A percentile compares a stretch with the other conserved stretches of the same genome.
These are phyloP conservation scores for Quercus rubra DNA, from an alignment of 306 rosid genomes.

Conservation along the genomic window DNA sequence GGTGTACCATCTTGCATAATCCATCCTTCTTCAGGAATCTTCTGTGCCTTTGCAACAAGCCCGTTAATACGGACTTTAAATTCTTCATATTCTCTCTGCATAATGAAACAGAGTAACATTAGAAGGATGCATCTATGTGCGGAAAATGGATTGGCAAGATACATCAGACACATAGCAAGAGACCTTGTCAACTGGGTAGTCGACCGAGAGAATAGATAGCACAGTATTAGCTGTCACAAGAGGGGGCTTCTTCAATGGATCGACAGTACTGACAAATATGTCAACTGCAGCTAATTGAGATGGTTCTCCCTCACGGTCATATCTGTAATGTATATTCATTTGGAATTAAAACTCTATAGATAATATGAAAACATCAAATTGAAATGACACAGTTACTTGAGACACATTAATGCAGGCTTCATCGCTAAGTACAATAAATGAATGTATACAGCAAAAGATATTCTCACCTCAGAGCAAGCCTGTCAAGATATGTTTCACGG, in stretches of 20 bases:
- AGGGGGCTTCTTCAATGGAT: no score
- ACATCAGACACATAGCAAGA: conserved; percentile 71
- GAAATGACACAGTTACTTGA: neutral
- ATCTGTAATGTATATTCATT: conserved; percentile 46
- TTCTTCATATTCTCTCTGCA: conserved; percentile 95
- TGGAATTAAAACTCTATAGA: conserved; percentile 15
- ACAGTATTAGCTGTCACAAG: no score
- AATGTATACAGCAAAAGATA: neutral
- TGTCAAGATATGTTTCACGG: conserved; percentile 87
- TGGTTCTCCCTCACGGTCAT: conserved; percentile 92
- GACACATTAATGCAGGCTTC: conserved; percentile 7
- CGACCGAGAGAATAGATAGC: no score
- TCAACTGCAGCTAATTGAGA: no score
- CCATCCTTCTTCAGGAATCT: no score
- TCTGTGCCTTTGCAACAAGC: no score
- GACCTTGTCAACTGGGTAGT: no score
- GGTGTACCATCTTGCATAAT: no score
- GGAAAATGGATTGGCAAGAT: neutral
- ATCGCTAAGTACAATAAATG: neutral
- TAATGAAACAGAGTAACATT: conserved; percentile 8
- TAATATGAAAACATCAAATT: neutral
- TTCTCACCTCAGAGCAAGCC: conserved; percentile 77
- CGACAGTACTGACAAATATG: no score
- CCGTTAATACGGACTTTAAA: no score
- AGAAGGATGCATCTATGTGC: conserved; percentile 5